Evolutionary conservation across 2,329 filamentous ascomycete genomes (phyloP).

Genomic region (Aspergillus thermomutatus): DNA sequence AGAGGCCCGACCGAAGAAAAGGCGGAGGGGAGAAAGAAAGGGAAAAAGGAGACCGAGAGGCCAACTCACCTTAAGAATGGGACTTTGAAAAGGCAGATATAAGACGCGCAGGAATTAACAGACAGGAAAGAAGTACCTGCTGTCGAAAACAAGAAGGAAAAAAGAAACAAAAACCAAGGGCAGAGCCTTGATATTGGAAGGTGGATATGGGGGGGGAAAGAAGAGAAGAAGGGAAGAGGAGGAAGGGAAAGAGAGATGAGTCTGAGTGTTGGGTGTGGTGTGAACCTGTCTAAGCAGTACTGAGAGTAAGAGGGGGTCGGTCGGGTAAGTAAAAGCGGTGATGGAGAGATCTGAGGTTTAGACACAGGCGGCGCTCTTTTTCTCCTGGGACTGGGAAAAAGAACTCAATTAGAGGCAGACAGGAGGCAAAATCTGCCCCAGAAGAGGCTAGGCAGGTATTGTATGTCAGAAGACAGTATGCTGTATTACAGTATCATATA

Average conservation of each 20-base stretch:
- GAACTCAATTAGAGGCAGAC: too few species aligned
- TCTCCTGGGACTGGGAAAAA: too few species aligned
- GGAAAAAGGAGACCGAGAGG: conserved; percentile 4
- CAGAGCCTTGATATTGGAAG: conserved; percentile 19
- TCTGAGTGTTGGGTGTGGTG: not conserved
- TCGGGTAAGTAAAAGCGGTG: not conserved
- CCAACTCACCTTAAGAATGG: conserved; percentile 8
- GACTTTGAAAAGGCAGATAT: conserved; percentile 11
- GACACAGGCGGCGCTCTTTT: too few species aligned
- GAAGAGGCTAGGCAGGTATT: too few species aligned
- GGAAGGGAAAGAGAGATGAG: conserved; percentile 6
- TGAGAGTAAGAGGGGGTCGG: not conserved
- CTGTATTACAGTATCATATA: not conserved
- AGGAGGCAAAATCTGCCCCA: not conserved
- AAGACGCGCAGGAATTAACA: conserved; percentile 1
- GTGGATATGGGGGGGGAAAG: conserved; percentile 8
- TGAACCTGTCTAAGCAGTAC: not conserved
- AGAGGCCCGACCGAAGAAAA: conserved; percentile 19
- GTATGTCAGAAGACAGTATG: not conserved
- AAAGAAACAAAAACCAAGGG: conserved; percentile 14
- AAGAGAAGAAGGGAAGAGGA: conserved; percentile 8
- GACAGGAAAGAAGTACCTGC: conserved; percentile 4
- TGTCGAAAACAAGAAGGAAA: conserved; percentile 4
- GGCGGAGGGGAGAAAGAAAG: conserved; percentile 18
- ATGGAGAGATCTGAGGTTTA: not conserved